Evolutionary conservation across 2,329 filamentous ascomycete genomes (phyloP).

Genomic region (Ophiostoma ulmi): DNA sequence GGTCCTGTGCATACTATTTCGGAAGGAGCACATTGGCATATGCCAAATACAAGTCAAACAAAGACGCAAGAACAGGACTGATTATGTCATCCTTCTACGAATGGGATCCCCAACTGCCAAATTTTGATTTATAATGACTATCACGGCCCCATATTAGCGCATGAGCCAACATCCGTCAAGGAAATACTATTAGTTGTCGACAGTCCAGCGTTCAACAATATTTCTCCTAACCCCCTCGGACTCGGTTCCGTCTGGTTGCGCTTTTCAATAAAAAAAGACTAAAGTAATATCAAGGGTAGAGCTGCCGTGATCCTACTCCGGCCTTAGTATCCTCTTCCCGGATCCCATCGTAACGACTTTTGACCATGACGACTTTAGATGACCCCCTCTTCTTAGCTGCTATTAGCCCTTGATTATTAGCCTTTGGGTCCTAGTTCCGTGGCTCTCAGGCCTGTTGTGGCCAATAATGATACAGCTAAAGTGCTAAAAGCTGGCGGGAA

Average conservation of each 20-base stretch:
- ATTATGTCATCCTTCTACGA: neutral
- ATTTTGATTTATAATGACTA: neutral
- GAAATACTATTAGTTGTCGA: neutral
- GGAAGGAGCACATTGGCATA: too few species aligned
- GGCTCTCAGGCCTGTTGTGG: neutral
- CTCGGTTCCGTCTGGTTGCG: neutral
- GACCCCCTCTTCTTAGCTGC: slow-evolving; percentile 2
- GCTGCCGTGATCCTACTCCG: neutral
- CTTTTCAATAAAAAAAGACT: neutral
- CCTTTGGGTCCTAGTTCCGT: neutral
- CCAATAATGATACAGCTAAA: neutral
- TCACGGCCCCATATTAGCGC: neutral
- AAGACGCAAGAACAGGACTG: too few species aligned
- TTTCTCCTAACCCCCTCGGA: neutral
- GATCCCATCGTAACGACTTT: neutral
- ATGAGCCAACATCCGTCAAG: neutral
- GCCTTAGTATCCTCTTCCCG: neutral
- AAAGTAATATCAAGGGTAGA: too few species aligned
- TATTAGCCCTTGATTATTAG: neutral
- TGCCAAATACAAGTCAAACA: too few species aligned
- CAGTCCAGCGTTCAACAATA: neutral
- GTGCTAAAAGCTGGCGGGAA: slow-evolving; percentile 8
- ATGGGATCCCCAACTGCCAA: neutral
- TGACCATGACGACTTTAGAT: neutral
- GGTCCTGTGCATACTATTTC: too few species aligned